These are phyloP conservation scores for Skeletonema costatum DNA, from an alignment of 108 stramenopile species.

Conservation along the genomic window DNA sequence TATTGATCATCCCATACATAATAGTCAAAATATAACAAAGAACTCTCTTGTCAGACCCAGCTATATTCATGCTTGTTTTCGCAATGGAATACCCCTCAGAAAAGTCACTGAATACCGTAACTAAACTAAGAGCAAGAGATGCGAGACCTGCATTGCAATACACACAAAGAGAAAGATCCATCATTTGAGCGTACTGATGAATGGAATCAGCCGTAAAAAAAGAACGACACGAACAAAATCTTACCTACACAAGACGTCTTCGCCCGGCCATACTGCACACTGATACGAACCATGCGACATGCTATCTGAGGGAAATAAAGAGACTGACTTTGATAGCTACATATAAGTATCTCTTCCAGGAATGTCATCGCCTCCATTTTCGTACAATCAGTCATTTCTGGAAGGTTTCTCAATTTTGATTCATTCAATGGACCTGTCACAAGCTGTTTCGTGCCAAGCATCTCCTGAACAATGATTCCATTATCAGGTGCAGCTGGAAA, in stretches of 20 bases:
- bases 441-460: not conserved
- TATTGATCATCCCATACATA: not conserved
- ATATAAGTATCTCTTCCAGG: not conserved
- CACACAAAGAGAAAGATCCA: not conserved
- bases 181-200: not conserved
- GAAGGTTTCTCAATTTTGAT: not conserved
- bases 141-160: not conserved
- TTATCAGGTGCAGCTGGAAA: not conserved
- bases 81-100: not conserved
- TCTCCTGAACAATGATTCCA: not conserved
- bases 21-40: not conserved
- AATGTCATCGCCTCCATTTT: not conserved
- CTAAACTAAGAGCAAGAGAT: not conserved
- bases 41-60: not conserved
- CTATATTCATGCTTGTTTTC: not conserved
- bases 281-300: not conserved
- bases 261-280: not conserved
- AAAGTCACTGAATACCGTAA: not conserved
- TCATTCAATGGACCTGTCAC: not conserved
- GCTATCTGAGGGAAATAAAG: not conserved
- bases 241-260: not conserved
- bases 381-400: not conserved
- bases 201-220: not conserved
- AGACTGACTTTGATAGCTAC: not conserved
- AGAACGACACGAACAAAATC: not conserved